Evolutionary conservation across 192 early-diverging fungal genomes (phyloP).

Genomic region (Coemansia sp.): DNA sequence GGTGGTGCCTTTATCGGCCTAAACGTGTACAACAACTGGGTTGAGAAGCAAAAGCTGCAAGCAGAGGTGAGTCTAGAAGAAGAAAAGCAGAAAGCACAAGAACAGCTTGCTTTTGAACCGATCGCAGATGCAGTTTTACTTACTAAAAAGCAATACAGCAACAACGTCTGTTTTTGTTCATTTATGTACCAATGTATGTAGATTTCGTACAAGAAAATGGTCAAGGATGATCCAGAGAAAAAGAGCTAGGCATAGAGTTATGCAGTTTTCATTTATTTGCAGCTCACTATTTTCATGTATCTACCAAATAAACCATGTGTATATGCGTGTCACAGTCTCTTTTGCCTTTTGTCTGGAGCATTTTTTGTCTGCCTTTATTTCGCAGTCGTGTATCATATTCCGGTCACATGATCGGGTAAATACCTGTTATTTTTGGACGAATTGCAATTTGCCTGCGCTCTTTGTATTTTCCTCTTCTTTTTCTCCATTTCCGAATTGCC

Average conservation of each 20-base stretch:
- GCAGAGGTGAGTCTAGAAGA: constrained; percentile 23
- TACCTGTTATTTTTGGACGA: background rate
- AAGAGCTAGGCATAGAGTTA: background rate
- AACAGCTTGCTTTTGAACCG: background rate
- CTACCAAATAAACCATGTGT: background rate
- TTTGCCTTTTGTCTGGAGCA: no score
- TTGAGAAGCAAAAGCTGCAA: constrained; percentile 41
- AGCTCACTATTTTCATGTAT: background rate
- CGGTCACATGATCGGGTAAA: background rate
- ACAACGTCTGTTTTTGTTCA: background rate
- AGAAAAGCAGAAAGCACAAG: background rate
- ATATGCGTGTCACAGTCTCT: background rate
- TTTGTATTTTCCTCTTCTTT: background rate
- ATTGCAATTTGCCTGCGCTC: background rate
- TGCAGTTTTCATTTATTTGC: background rate
- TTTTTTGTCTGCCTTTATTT: no score
- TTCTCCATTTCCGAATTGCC: background rate
- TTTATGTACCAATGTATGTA: constrained; percentile 1
- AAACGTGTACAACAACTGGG: constrained; percentile 51
- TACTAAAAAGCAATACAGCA: no score
- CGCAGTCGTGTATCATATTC: no score
- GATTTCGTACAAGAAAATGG: constrained; percentile 12
- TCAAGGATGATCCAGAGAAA: constrained; percentile 15
- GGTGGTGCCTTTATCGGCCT: constrained; percentile 31
- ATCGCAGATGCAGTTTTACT: no score